Conservation (phyloP, 179 eudicot genomes). For the Amaranthus tricolor region DNA sequence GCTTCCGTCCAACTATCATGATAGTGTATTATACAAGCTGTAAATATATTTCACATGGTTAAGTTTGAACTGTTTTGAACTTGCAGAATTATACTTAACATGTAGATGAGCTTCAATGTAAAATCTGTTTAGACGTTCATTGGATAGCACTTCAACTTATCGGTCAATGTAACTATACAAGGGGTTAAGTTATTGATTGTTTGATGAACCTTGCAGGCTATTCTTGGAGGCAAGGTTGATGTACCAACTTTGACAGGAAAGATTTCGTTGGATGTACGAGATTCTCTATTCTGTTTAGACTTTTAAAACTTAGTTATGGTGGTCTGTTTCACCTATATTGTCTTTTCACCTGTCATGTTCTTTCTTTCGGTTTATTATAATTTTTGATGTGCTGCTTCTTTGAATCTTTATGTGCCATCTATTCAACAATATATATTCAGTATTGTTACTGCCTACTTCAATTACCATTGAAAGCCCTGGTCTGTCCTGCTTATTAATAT, state of each 20-base stretch:
- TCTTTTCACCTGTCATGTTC: background rate
- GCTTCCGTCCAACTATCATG: background rate
- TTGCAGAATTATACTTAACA: background rate
- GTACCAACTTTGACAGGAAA: constrained; percentile 73
- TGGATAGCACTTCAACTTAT: background rate
- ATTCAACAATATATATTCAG: background rate
- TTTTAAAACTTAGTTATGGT: background rate
- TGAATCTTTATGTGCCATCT: background rate
- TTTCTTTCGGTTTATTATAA: background rate
- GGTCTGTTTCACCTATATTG: background rate
- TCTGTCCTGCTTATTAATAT: background rate
- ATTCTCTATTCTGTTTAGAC: constrained; percentile 1
- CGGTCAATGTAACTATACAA: background rate
- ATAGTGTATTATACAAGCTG: background rate
- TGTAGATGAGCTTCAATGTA: background rate
- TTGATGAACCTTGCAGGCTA: constrained; percentile 53
- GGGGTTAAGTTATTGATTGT: constrained; percentile 9
- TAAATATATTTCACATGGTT: background rate
- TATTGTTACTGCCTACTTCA: background rate
- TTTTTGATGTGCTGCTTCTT: background rate
- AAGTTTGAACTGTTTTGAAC: background rate
- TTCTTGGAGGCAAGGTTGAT: constrained; percentile 86
- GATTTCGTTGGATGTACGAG: constrained; percentile 59
- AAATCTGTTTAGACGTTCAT: background rate
- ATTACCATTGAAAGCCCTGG: background rate